A percentile compares a stretch with the other conserved stretches of the same genome.
phyloP scores from a whole-genome alignment of 345 rosid species.

The Euphorbia pulcherrima region DNA sequence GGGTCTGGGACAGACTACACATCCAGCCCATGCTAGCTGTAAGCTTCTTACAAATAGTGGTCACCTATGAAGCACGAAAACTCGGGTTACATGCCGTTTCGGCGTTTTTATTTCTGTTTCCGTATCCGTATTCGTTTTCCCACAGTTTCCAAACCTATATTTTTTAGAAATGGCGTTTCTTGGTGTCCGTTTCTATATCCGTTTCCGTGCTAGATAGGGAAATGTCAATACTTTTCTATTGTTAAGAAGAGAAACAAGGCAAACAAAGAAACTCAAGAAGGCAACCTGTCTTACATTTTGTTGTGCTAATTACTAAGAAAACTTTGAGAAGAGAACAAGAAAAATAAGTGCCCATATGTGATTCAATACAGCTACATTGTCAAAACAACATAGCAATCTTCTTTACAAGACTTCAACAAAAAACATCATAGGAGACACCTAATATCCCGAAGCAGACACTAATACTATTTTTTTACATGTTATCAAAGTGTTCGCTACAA shows the following conservation, averaged over 20 bases:
- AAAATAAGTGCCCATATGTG: not conserved
- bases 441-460: not conserved
- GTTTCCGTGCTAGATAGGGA: too few species aligned
- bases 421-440: not conserved
- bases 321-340: not conserved
- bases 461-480: not conserved
- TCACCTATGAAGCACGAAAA: too few species aligned
- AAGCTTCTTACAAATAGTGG: not conserved
- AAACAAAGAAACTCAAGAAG: not conserved
- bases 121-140: too few species aligned
- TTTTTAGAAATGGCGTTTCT: too few species aligned
- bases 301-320: not conserved
- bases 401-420: not conserved
- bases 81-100: too few species aligned
- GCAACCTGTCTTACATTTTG: not conserved
- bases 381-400: not conserved
- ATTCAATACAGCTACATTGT: not conserved
- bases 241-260: too few species aligned
- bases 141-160: too few species aligned
- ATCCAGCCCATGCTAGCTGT: not conserved
- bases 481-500: constrained; percentile 27
- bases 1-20: too few species aligned
- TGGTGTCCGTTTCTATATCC: too few species aligned
- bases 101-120: too few species aligned
- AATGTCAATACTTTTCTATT: too few species aligned